These are phyloP conservation scores for Onygenales sp. DNA, from an alignment of 2,329 filamentous ascomycete species.

Conservation along the genomic window DNA sequence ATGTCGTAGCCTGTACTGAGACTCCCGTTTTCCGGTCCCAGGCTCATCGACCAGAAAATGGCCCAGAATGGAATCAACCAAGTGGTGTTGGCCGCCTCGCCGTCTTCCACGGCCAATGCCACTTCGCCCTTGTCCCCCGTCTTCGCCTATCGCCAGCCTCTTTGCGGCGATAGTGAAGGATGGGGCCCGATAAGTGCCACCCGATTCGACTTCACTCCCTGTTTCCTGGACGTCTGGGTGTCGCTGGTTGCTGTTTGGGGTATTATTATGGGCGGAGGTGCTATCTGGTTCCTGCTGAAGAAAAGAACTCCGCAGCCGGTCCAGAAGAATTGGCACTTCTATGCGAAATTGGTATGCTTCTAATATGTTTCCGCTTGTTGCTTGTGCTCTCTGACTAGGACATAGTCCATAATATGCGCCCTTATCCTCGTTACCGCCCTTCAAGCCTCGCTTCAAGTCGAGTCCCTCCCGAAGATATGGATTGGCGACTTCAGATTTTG, in stretches of 20 bases:
- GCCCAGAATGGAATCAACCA: conserved; percentile 14
- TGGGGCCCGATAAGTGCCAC: conserved; percentile 87
- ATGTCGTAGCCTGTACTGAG: not conserved
- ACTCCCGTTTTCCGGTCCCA: conserved; percentile 5
- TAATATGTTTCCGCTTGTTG: not conserved
- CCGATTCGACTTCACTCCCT: conserved; percentile 92
- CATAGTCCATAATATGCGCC: conserved; percentile 53
- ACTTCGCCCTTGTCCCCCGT: conserved; percentile 11
- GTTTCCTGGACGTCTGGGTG: conserved; percentile 90
- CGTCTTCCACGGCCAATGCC: conserved; percentile 4
- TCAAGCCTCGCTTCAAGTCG: conserved; percentile 68
- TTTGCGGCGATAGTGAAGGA: conserved; percentile 84
- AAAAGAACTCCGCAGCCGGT: conserved; percentile 59
- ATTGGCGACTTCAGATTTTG: conserved; percentile 76
- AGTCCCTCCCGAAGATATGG: conserved; percentile 61
- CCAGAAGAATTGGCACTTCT: conserved; percentile 85
- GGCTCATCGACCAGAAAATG: conserved; percentile 14
- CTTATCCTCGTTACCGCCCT: conserved; percentile 59
- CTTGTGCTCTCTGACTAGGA: not conserved
- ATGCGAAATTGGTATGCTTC: conserved; percentile 67
- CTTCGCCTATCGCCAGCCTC: conserved; percentile 45
- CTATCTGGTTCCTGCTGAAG: conserved; percentile 69
- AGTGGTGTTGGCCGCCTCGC: conserved; percentile 14
- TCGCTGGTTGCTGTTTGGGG: conserved; percentile 69
- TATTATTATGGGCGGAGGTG: conserved; percentile 63